Conservation (phyloP, 148 eudicot genomes). For the Limonium bicolor region DNA sequence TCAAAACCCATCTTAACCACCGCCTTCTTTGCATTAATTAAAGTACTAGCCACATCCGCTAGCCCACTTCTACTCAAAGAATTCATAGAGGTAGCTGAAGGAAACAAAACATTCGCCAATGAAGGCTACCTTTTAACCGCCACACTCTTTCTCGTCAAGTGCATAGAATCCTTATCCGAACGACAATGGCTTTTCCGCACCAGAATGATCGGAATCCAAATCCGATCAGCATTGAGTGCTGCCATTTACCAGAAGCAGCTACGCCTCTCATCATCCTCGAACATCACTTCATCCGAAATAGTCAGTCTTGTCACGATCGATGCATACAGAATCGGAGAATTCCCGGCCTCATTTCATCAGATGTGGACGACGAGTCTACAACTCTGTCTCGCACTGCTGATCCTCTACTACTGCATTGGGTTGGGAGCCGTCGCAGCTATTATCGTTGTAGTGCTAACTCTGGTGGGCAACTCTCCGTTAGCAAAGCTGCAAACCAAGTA, state of each 20-base stretch:
- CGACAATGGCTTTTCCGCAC: slow-evolving; percentile 39
- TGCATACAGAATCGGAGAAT: slow-evolving; percentile 43
- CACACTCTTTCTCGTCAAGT: slow-evolving; percentile 19
- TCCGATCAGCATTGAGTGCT: slow-evolving; percentile 39
- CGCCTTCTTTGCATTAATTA: slow-evolving; percentile 33
- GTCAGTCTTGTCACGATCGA: slow-evolving; percentile 41
- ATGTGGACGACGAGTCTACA: slow-evolving; percentile 42
- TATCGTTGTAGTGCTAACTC: slow-evolving; percentile 26
- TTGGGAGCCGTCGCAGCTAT: neutral
- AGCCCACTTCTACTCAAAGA: slow-evolving; percentile 36
- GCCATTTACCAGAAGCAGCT: slow-evolving; percentile 44
- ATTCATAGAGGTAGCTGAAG: slow-evolving; percentile 24
- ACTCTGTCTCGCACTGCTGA: slow-evolving; percentile 22
- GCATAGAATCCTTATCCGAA: slow-evolving; percentile 39
- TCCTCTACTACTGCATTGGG: slow-evolving; percentile 9
- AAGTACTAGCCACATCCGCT: slow-evolving; percentile 25
- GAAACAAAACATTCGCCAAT: slow-evolving; percentile 13
- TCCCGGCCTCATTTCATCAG: slow-evolving; percentile 45
- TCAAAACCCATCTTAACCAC: slow-evolving; percentile 23
- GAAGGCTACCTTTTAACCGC: slow-evolving; percentile 25
- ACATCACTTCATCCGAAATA: slow-evolving; percentile 34
- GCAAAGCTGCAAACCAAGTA: slow-evolving; percentile 39
- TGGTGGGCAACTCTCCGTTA: slow-evolving; percentile 34
- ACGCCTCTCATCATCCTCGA: slow-evolving; percentile 26
- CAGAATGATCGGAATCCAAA: slow-evolving; percentile 34